Base-by-base conservation (phyloP, 1,139 yeast species). In the Diutina catenulata region DNA sequence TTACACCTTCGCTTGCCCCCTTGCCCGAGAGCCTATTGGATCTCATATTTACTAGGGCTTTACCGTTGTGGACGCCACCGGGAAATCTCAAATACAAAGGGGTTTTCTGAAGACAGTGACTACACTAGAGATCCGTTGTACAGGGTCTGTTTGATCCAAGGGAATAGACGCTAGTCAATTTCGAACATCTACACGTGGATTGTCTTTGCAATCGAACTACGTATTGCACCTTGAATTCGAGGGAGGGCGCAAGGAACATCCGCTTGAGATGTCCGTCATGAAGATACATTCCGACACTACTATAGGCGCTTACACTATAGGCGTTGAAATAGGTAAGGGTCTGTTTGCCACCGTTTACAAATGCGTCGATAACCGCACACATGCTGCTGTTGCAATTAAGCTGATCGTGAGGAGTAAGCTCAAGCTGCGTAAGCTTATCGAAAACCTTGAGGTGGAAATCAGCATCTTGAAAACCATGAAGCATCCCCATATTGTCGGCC, bases 261-360 rank as follows among this genome's bases (percentile, higher is more conserved):
- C 6, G 9, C 24, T 22, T 7, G 6, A 22, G 6, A 7, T 10
- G 10, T 25, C 27, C 13, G 5, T 25, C 5, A 25, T 6, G 14
- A 8, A 5, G 13, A n/a, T 14, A 25, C 13, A n/a, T 18, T n/a
- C 25, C 13, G 23, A 31, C 5, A 21, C 23, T 20, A 31, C 44
- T 36, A 58, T 71, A 5, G 74, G 74, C 9, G 57, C 59, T 42
- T 75, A 73, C 52, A 59, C 63, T 28, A 62, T 77, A 21, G 84
- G 83, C 15, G 70, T 77, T 18, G 87, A 86, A 57, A 86, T 91
- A 33, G 98, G 98, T 13, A 75, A 81, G 49, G 98, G 98, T 24
- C 86, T 95, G 15, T 91, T 87, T 62, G 98, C 98, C 41, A 80
- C 79, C 45, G 98, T 91, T 21, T 91, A 82, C 63, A 67, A 66